Conservation (phyloP, 202 grass and related monocot species). For the Hordeum pubiflorum region DNA sequence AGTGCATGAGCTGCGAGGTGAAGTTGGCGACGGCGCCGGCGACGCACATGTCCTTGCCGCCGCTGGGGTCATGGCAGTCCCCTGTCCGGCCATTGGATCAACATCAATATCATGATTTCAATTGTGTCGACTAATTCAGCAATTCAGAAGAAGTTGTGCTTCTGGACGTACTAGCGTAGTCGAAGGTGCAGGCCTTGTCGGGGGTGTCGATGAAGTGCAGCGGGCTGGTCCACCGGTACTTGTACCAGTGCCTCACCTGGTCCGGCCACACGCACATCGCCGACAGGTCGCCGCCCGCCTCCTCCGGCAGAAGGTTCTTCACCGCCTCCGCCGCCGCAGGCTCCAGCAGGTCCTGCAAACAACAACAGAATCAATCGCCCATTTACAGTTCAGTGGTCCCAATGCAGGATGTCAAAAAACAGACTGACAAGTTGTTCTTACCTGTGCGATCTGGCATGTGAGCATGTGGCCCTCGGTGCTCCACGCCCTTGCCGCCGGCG, state of each 20-base stretch:
- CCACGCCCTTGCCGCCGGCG: slow-evolving; percentile 41
- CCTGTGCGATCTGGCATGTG: slow-evolving; percentile 84
- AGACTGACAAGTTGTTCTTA: background rate
- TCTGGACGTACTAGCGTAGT: slow-evolving; percentile 50
- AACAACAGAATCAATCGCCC: background rate
- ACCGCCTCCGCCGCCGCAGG: slow-evolving; percentile 56
- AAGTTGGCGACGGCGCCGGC: slow-evolving; percentile 84
- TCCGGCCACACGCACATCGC: slow-evolving; percentile 76
- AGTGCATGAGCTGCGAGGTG: slow-evolving; percentile 73
- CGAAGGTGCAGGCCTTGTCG: slow-evolving; percentile 73
- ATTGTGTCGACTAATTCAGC: no score
- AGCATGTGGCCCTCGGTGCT: slow-evolving; percentile 80
- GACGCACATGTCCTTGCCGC: slow-evolving; percentile 61
- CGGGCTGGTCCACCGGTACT: slow-evolving; percentile 56
- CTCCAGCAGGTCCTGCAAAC: slow-evolving; percentile 45
- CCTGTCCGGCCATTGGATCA: slow-evolving; percentile 24
- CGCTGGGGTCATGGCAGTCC: slow-evolving; percentile 65
- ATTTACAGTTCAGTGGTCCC: background rate
- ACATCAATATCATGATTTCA: no score
- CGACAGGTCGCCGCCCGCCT: slow-evolving; percentile 65
- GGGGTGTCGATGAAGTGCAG: slow-evolving; percentile 94
- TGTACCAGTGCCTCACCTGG: slow-evolving; percentile 79
- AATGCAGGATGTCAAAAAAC: background rate
- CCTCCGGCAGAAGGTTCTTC: slow-evolving; percentile 60
- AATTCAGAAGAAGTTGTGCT: no score